Evolutionary conservation across 1,139 yeast species (phyloP).

Genomic region (Wickerhamiella infanticola): DNA sequence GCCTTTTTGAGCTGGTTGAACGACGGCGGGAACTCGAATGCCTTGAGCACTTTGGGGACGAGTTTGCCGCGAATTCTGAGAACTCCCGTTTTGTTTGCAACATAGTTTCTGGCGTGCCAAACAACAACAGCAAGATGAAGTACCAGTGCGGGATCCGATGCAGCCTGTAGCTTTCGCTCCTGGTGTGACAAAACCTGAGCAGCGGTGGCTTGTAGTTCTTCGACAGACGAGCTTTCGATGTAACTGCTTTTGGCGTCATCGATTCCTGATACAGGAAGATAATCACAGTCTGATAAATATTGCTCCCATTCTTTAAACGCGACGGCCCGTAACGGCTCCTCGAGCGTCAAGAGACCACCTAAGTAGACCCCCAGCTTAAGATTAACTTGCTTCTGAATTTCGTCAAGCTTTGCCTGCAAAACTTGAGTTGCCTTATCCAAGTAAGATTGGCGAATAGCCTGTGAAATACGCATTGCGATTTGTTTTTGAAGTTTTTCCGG

Average conservation of each 20-base stretch:
- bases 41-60: constrained; percentile 20
- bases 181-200: constrained; percentile 7
- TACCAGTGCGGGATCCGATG: constrained; percentile 17
- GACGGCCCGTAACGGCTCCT: background rate
- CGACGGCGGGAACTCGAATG: constrained; percentile 11
- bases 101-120: constrained; percentile 12
- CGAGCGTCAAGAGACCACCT: constrained; percentile 7
- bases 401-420: constrained; percentile 7
- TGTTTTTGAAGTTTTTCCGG: constrained; percentile 6
- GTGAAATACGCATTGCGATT: constrained; percentile 5
- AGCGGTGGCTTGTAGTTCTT: constrained; percentile 6
- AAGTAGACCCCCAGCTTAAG: constrained; percentile 11
- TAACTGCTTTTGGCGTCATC: constrained; percentile 1
- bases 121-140: constrained; percentile 19
- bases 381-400: constrained; percentile 8
- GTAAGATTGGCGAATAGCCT: constrained; percentile 5
- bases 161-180: constrained; percentile 11
- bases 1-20: constrained; percentile 8
- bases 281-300: constrained; percentile 11
- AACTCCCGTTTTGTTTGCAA: constrained; percentile 13
- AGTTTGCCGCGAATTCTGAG: constrained; percentile 20
- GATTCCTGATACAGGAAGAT: constrained; percentile 1
- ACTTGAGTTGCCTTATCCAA: constrained; percentile 1
- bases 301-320: constrained; percentile 14
- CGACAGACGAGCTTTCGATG: background rate